Base-by-base conservation (phyloP, 2,329 filamentous ascomycete species). In the Zymoseptoria pseudotritici region DNA sequence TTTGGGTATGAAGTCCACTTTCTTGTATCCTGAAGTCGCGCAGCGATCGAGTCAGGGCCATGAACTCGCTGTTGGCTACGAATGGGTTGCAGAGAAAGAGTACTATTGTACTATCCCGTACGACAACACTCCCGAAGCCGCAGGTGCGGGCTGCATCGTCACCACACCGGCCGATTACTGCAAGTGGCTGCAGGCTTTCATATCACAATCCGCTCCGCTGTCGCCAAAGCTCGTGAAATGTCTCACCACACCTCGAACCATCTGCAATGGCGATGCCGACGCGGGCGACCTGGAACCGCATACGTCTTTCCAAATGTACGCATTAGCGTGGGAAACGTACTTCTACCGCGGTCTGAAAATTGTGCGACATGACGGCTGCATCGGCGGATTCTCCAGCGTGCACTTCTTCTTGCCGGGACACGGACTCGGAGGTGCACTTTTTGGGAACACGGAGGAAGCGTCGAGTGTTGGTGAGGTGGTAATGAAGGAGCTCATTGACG, bases 1-100 rank as follows among this genome's bases (percentile, higher is more conserved):
- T 0, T 70, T 83, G 26, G 74, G 72, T 2, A 82, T 83, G 80
- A 65, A 69, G 2, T 74, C 76, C 55, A 79, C 79, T 0, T 76
- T 72, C 42, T 63, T 70, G 60, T 63, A 71, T 68, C 69, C 67
- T 56, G 52, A 49, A 57, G 63, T 55, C 4, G 64, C 65, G 58
- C 56, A 20, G 56, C 60, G 52, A 5, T 62, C 61, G 52, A 69
- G 64, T 50, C 67, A 62, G 13, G 59, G 65, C 21, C 59, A 71
- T 50, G 63, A 66, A 21, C 67, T 83, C 4, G 78, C 80, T 0
- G 69, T 71, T 6, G 77, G 77, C 2, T 80, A 82, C 56, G 67
- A 66, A 22, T 81, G 75, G 69, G 63, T 76, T 5, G 62, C 73
- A 1, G 60, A 67, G 0, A 63, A 62, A 1, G 63, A 63, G 0